Base-by-base conservation (phyloP, 176 grass and related monocot genomes). In the Metroxylon sagu region DNA sequence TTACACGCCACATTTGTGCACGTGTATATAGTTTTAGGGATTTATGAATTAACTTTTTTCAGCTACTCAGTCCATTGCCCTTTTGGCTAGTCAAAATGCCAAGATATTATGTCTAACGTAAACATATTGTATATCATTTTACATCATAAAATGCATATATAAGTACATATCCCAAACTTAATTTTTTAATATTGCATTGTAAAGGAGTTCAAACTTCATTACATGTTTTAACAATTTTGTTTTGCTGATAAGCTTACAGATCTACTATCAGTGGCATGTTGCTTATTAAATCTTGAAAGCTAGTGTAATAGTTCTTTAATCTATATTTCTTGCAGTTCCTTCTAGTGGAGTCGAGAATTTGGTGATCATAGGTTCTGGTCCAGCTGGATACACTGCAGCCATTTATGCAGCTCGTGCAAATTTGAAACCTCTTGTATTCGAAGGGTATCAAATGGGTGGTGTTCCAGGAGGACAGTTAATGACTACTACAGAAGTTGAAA, bases 401-500 rank as follows among this genome's bases (percentile, higher is more conserved):
- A 98, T 98, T 25, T 98, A 92, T n/a, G 81, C 93, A 0, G 88
- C 88, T 19, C 78, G 93, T 56, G 93, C 93, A 16, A 98, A 98
- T 81, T 71, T 98, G 29, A 98, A 98, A 26, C 93, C 93, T 6
- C 66, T 98, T 27, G 85, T 98, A 4, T 98, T 98, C 61, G 93
- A 98, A 81, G 93, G 93, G 0, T 98, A 81, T 70, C 93, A 92
- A 75, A 70, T 89, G 29, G 93, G 93, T 25, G 93, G 93, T 18
- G 82, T 89, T 57, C 93, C 93, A 3, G 93, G 93, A 49, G 93
- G 93, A 14, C 93, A 98, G 80, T 68, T 98, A 18, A 98, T 98
- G 93, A 98, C 93, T 59, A 98, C 93, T 17, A 98, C 82, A 16
- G 93, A 98, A 57, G 93, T 98, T 55, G 93, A 98, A 67, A 98